Base-by-base conservation (phyloP, 2,329 filamentous ascomycete species). In the Basipetospora chlamydospora region DNA sequence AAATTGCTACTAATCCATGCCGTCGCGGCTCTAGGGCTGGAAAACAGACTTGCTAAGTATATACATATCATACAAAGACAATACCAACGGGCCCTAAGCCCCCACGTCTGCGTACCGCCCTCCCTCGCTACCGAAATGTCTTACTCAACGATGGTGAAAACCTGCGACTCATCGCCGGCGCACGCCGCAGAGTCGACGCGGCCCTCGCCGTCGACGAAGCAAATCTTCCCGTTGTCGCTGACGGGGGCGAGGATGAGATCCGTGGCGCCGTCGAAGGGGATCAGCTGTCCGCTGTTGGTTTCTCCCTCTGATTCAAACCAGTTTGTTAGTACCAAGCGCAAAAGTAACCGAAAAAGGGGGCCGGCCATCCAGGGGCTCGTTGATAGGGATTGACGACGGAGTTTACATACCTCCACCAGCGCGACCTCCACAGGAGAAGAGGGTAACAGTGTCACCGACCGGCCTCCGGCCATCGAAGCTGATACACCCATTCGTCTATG, bases 341-440 rank as follows among this genome's bases (percentile, higher is more conserved):
- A n/a, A n/a, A n/a, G n/a, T n/a, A n/a, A n/a, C n/a, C n/a, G n/a
- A n/a, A n/a, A n/a, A n/a, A n/a, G n/a, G 28, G 15, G 25, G 33
- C 38, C 50, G 37, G 49, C 40, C 16, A 39, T 35, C 8, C 21
- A 18, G 25, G 38, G 31, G 12, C 12, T 22, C 6, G 11, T 20
- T 11, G 21, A 9, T 21, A 26, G 41, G 29, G 20, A 23, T 18
- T 33, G n/a, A n/a, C n/a, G n/a, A 9, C 51, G 53, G 53, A 48
- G 58, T 60, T 47, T 9, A 21, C 16, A 13, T 33, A 33, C 30
- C 30, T 32, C 66, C 66, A 28, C 59, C 64, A 12, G 64, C 66
- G 25, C 65, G 57, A 8, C 66, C 66, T 18, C 66, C 66, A 41
- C 66, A 70, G 2, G 64, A 66, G 42, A 70, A 70, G 13, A 70